Conservation (phyloP, 352 stramenopile genomes). For the Pythium aphanidermatum region DNA sequence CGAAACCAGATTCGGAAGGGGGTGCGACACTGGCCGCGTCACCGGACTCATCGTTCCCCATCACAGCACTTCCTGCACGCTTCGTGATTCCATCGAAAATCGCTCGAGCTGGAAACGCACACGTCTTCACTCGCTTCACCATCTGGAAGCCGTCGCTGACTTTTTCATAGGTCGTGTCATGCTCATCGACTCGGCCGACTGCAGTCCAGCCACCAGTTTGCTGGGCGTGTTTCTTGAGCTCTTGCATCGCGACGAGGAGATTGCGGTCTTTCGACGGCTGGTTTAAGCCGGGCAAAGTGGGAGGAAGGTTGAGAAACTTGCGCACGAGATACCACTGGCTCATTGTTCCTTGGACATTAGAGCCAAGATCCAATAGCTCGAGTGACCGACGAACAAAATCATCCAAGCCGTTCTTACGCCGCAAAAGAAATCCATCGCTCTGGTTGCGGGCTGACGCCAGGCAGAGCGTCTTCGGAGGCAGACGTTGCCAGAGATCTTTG, state of each 20-base stretch:
- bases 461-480: slow-evolving; percentile 74
- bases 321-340: slow-evolving; percentile 65
- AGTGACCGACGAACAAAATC: slow-evolving; percentile 56
- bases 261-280: slow-evolving; percentile 48
- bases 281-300: slow-evolving; percentile 8
- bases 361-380: slow-evolving; percentile 50
- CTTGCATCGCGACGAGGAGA: slow-evolving; percentile 37
- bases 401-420: slow-evolving; percentile 58
- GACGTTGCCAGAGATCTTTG: slow-evolving; percentile 38
- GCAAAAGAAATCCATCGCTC: slow-evolving; percentile 50
- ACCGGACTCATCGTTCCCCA: neutral
- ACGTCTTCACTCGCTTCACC: slow-evolving; percentile 55
- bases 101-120: slow-evolving; percentile 56
- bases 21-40: no score
- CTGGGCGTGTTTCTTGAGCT: slow-evolving; percentile 42
- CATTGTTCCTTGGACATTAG: slow-evolving; percentile 35
- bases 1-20: no score
- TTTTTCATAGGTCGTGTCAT: slow-evolving; percentile 55
- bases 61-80: slow-evolving; percentile 2
- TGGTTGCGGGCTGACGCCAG: slow-evolving; percentile 9
- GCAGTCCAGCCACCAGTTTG: slow-evolving; percentile 35
- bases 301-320: slow-evolving; percentile 54
- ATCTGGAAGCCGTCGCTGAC: slow-evolving; percentile 51
- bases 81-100: slow-evolving; percentile 71
- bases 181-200: slow-evolving; percentile 25